These are phyloP conservation scores for Pseudocercospora cruenta DNA, from an alignment of 2,329 filamentous ascomycete genomes.

Conservation along the genomic window DNA sequence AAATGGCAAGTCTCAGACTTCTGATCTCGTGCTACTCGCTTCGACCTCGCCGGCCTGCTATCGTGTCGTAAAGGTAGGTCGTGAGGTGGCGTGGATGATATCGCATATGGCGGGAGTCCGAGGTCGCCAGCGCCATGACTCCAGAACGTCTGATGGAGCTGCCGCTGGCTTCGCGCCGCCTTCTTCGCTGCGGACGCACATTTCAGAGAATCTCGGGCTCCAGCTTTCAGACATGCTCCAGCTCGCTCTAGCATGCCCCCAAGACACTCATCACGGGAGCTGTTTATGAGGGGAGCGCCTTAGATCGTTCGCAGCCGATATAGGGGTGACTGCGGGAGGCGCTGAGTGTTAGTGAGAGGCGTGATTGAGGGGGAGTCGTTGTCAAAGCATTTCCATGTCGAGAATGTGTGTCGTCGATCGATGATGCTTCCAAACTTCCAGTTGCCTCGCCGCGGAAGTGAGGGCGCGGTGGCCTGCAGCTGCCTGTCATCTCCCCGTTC, in stretches of 20 bases:
- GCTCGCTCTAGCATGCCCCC: slow-evolving; percentile 62
- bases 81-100: slow-evolving; percentile 7
- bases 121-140: slow-evolving; percentile 57
- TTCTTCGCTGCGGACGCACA: slow-evolving; percentile 35
- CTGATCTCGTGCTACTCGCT: not conserved
- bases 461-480: not conserved
- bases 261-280: slow-evolving; percentile 2
- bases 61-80: slow-evolving; percentile 20
- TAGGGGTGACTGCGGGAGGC: not conserved
- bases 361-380: not conserved
- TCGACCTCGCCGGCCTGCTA: not conserved
- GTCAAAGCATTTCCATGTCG: not conserved
- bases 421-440: not conserved
- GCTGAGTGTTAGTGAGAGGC: not conserved
- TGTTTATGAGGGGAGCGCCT: not conserved
- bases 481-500: not conserved
- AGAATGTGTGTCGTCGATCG: not conserved
- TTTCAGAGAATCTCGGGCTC: slow-evolving; percentile 56
- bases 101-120: slow-evolving; percentile 38
- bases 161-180: slow-evolving; percentile 49
- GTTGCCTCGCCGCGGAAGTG: not conserved
- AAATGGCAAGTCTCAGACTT: not conserved
- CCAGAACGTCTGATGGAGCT: slow-evolving; percentile 61
- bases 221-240: slow-evolving; percentile 61
- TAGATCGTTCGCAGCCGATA: not conserved